Percentiles rank a stretch among this genome's conserved stretches.
These are phyloP conservation scores for Aspergillus eucalypticola DNA, from an alignment of 2,329 filamentous ascomycete genomes.

Conservation along the genomic window DNA sequence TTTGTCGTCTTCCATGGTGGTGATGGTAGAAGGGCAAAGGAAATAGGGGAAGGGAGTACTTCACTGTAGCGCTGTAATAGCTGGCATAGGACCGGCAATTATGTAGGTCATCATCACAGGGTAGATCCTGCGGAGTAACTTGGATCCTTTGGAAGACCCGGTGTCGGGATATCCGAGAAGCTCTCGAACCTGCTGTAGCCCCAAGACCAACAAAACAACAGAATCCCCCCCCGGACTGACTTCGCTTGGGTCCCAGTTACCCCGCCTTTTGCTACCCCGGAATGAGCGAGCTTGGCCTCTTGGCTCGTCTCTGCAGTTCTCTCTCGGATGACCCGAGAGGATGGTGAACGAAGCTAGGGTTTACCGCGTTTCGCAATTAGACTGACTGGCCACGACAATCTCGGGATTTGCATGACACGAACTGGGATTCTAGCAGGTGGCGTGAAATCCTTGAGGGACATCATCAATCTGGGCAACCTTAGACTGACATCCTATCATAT, in stretches of 20 bases:
- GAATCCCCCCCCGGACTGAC: background rate
- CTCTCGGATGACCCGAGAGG: no score
- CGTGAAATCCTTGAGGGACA: no score
- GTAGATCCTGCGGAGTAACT: background rate
- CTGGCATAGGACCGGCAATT: background rate
- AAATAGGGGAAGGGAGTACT: no score
- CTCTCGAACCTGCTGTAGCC: background rate
- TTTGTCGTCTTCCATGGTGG: slow-evolving; percentile 5
- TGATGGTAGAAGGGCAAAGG: background rate
- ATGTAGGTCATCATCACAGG: background rate
- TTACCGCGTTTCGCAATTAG: no score
- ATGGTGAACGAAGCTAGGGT: no score
- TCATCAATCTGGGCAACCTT: no score
- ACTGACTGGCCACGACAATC: no score
- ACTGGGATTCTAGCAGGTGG: no score
- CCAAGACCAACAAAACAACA: background rate
- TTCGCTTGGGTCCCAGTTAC: background rate
- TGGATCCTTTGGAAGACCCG: background rate
- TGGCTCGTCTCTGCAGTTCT: no score
- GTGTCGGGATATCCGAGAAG: background rate
- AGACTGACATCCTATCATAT: no score
- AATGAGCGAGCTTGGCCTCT: no score
- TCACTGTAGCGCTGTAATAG: background rate
- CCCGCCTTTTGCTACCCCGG: background rate
- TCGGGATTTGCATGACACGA: no score